Conservation (phyloP, 2,329 filamentous ascomycete species). For the Cladorrhinum sp. region DNA sequence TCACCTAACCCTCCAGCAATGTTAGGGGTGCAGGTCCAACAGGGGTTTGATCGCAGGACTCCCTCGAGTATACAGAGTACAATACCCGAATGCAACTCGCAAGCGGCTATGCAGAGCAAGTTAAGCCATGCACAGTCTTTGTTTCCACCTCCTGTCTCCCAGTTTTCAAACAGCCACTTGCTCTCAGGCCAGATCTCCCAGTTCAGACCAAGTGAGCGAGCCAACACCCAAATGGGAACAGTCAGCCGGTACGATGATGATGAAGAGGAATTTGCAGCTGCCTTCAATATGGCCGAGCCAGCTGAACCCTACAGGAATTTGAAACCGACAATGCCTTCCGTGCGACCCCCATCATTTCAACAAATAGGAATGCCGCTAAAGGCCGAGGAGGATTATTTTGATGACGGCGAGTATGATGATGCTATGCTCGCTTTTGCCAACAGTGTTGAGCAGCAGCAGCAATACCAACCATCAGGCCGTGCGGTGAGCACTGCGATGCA, state of each 20-base stretch:
- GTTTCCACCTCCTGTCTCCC: not conserved
- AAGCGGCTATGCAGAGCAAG: constrained; percentile 54
- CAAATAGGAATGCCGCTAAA: not conserved
- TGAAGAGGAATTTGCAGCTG: not conserved
- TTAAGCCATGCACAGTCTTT: constrained; percentile 5
- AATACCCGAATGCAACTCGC: constrained; percentile 37
- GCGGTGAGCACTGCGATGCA: constrained; percentile 19
- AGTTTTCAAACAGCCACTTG: not conserved
- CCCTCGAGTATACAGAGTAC: constrained; percentile 35
- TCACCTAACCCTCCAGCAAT: constrained; percentile 35
- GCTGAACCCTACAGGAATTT: not conserved
- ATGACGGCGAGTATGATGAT: constrained; percentile 19
- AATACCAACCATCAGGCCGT: constrained; percentile 39
- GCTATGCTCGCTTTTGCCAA: constrained; percentile 49
- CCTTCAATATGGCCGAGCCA: not conserved
- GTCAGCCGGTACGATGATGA: not conserved
- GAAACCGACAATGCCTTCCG: not conserved
- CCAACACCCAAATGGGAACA: not conserved
- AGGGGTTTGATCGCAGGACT: constrained; percentile 28
- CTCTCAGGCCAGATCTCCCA: not conserved
- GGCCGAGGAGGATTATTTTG: constrained; percentile 13
- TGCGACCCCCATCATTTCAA: not conserved
- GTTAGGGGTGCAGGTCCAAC: constrained; percentile 43
- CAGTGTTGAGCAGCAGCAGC: constrained; percentile 47
- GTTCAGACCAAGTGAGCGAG: not conserved